phyloP scores from a whole-genome alignment of 2,329 filamentous ascomycete species.

The Trichoderma sp. region DNA sequence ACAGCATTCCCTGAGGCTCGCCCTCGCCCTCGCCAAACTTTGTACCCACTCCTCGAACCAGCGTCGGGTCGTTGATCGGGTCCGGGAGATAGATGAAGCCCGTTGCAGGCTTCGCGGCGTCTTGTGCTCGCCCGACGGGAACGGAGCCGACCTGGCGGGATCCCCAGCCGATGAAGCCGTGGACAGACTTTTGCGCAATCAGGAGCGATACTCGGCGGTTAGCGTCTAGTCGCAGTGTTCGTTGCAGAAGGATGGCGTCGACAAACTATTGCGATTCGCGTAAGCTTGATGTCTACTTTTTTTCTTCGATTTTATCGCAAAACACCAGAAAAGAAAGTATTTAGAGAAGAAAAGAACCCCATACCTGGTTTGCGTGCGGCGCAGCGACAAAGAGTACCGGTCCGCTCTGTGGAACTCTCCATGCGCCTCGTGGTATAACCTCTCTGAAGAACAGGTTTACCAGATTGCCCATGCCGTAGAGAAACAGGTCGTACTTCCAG shows the following conservation, averaged over 20 bases:
- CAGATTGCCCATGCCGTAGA: conserved; percentile 77
- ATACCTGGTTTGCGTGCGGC: conserved; percentile 91
- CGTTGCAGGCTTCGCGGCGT: conserved; percentile 75
- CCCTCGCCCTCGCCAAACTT: conserved; percentile 74
- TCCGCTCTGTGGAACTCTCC: conserved; percentile 87
- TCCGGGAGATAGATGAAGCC: conserved; percentile 89
- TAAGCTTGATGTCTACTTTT: background rate
- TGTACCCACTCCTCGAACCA: conserved; percentile 77
- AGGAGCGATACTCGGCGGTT: conserved; percentile 88
- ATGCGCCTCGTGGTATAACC: conserved; percentile 90
- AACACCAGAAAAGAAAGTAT: background rate
- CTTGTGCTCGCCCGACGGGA: conserved; percentile 89
- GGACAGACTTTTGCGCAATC: conserved; percentile 93
- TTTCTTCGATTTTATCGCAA: background rate
- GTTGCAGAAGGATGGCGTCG: conserved; percentile 90
- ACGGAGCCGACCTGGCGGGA: conserved; percentile 85
- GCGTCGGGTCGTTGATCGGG: conserved; percentile 77
- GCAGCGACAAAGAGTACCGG: conserved; percentile 95
- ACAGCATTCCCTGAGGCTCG: conserved; percentile 79
- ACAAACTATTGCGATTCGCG: conserved; percentile 69
- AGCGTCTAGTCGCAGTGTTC: conserved; percentile 82
- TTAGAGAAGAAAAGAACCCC: conserved; percentile 28
- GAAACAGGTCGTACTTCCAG: conserved; percentile 75
- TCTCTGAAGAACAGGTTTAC: conserved; percentile 98
- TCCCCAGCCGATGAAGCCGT: conserved; percentile 86